Base-by-base conservation (phyloP, 371 early-diverging fungal species). In the Rhizomucor pusillus region DNA sequence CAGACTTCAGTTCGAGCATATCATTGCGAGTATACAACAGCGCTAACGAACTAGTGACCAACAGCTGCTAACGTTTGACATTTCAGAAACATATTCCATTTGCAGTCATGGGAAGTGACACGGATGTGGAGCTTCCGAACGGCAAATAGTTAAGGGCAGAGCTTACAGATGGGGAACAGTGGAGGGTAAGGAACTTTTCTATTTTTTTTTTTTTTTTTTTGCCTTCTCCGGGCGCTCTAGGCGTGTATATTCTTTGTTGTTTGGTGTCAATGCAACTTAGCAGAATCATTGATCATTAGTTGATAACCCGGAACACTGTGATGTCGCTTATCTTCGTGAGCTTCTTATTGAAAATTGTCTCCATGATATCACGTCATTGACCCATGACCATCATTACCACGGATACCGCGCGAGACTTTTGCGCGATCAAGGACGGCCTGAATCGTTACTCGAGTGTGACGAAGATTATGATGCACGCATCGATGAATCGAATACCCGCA, bases 91-190 rank as follows among this genome's bases (percentile, higher is more conserved):
- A 92, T 52, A 79, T 94, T 36, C 98, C 98, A 18, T 97, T 99
- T 66, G 83, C 97, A 2, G 90, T 98, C 5, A 87, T 99, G 60
- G 98, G 98, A 23, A 87, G 89, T 66, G 88, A 94, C 45, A 82
- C 81, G 47, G 78, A 85, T 50, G 79, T 90, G 3, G 69, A 81
- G 36, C 65, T 88, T 33, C 51, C 34, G 5, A 88, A 87, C 51
- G 89, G 91, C 35, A 69, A 86, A 71, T 78, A 34, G 87, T 93
- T 11, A 84, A 98, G 24, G 95, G 95, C 56, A 82, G 99, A 55
- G 82, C 88, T 66, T 98, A 97, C 76, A 92, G 93, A n/a, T 99
- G 99, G 99, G 99, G 99, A 37, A 73, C 92, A 36, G 93, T 95
- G 14, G 93, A 96, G 71, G 90, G 92, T 78, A 82, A 35, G 29